Evolutionary conservation across 345 rosid species (phyloP).

Genomic region (Euphorbia pulcherrima): DNA sequence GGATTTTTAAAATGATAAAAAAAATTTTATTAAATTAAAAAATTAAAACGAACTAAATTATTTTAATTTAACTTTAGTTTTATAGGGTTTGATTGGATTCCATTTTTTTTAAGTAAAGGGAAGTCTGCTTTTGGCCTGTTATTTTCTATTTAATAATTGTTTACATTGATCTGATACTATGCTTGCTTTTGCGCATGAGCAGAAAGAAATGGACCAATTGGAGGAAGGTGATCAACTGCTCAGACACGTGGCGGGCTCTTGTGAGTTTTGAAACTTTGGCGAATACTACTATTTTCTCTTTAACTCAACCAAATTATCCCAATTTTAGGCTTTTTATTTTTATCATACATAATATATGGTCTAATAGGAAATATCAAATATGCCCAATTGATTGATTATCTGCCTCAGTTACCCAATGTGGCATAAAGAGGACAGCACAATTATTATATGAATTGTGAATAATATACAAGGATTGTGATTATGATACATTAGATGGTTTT

Average conservation of each 20-base stretch:
- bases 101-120: no score
- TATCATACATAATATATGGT: neutral
- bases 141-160: neutral
- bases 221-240: conserved; percentile 8
- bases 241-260: conserved; percentile 1
- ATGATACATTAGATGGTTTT: no score
- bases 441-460: neutral
- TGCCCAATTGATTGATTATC: neutral
- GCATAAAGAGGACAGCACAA: neutral
- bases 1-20: no score
- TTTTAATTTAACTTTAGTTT: no score
- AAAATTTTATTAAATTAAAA: no score
- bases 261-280: conserved; percentile 10
- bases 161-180: neutral
- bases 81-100: no score
- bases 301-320: neutral
- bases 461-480: neutral
- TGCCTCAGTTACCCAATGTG: neutral
- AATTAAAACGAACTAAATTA: no score
- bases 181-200: conserved; percentile 9
- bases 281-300: conserved; percentile 24
- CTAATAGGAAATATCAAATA: neutral
- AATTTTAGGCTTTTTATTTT: neutral
- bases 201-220: conserved; percentile 20
- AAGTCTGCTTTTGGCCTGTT: no score